A percentile compares a stretch with the other conserved stretches of the same genome.
Evolutionary conservation across 2,329 filamentous ascomycete genomes (phyloP).

Genomic region (Plenodomus biglobosus): DNA sequence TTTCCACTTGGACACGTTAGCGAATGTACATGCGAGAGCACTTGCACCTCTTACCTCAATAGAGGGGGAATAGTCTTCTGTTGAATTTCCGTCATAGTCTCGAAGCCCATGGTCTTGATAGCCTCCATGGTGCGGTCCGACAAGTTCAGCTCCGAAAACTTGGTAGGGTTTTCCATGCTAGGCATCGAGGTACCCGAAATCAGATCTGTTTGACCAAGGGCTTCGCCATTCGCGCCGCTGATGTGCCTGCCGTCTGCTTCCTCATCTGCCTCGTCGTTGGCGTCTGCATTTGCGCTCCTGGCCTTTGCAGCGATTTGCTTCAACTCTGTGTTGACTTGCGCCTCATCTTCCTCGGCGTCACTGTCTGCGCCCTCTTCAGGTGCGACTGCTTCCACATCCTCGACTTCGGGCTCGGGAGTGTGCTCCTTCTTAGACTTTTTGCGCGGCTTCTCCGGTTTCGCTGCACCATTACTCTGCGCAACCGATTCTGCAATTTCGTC

Average conservation of each 20-base stretch:
- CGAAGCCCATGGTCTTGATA: constrained; percentile 88
- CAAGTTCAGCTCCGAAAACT: constrained; percentile 79
- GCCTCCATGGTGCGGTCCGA: constrained; percentile 87
- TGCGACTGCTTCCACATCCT: constrained; percentile 18
- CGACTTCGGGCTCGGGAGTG: constrained; percentile 33
- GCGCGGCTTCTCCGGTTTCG: constrained; percentile 39
- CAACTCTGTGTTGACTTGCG: constrained; percentile 39
- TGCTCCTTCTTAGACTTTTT: constrained; percentile 48
- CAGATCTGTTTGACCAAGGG: constrained; percentile 47
- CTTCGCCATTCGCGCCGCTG: constrained; percentile 23
- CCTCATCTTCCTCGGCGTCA: constrained; percentile 37
- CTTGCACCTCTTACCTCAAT: constrained; percentile 56
- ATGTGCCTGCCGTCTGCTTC: constrained; percentile 22
- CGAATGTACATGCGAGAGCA: not conserved
- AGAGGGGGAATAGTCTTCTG: constrained; percentile 82
- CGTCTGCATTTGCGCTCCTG: constrained; percentile 28
- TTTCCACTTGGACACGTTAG: constrained; percentile 56
- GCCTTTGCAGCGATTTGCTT: constrained; percentile 36
- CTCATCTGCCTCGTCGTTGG: constrained; percentile 34
- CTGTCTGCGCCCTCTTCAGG: constrained; percentile 37
- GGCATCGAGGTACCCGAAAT: constrained; percentile 61
- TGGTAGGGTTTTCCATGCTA: constrained; percentile 64
- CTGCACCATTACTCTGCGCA: constrained; percentile 40
- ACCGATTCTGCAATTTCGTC: constrained; percentile 29
- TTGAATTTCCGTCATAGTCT: constrained; percentile 95